Evolutionary conservation across 345 rosid genomes (phyloP), one percentile per base, ranked within the genome.

Genomic region (Ceriops zippeliana): DNA sequence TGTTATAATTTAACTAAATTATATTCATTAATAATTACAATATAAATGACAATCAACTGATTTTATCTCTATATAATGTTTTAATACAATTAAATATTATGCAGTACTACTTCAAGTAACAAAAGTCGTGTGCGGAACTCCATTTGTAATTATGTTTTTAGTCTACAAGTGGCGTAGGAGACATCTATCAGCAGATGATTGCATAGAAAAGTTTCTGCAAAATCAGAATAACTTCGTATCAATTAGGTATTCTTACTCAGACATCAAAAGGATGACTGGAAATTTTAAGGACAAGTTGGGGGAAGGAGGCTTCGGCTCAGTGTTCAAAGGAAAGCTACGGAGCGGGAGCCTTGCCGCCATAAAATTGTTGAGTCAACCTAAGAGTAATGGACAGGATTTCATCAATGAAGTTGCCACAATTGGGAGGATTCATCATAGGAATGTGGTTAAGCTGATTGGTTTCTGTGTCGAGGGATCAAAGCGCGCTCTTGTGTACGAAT

Each of bases 371-470:
- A 4, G 34, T 5, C 34, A 61, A 0, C 0, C 24, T 22, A 22
- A 22, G 22, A 11, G 51, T 22, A 35, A 52, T 4, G 73, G 65
- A 0, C 66, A 69, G 8, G 60, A 69, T 19, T 69, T 69, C 26
- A 69, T 69, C 0, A 69, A 32, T 17, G 73, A 69, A 49, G 66
- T 69, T 69, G 73, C 73, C 20, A 61, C 73, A 2, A 34, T 61
- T 24, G 73, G 73, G 30, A 61, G 51, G 32, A 69, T 69, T 60
- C 47, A 69, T 49, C 73, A 49, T 17, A 5, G 37, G 4, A 49
- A 49, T 34, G 37, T 61, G 2, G 73, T 69, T 16, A 58, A 20
- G 17, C 37, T 69, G 4, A 69, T 69, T 5, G 73, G 73, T 0
- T 61, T 46, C 19, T 60, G 32, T 52, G 64, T 19, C 0, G 73